phyloP scores from a whole-genome alignment of 768 basidiomycete genomes.

The Leucocoprinus leucothites region DNA sequence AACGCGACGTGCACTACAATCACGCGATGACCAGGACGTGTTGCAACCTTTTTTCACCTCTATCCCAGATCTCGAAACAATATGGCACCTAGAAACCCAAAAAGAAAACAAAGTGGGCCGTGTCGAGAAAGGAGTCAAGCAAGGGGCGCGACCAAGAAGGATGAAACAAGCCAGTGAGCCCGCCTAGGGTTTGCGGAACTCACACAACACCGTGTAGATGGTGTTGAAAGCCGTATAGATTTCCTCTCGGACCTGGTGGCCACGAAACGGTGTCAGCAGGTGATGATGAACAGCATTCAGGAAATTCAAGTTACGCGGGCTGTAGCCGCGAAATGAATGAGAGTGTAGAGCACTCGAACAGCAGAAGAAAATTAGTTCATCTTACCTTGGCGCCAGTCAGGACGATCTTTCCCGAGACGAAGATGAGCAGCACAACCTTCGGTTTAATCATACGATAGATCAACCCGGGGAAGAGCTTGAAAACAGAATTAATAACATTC shows the following conservation, averaged over 20 bases:
- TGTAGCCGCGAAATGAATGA: constrained; percentile 17
- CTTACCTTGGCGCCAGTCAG: constrained; percentile 97
- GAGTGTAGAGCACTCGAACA: constrained; percentile 15
- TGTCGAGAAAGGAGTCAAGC: constrained; percentile 15
- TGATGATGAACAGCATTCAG: constrained; percentile 26
- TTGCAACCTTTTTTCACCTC: constrained; percentile 20
- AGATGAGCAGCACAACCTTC: constrained; percentile 97
- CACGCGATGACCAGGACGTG: constrained; percentile 17
- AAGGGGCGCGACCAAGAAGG: constrained; percentile 17
- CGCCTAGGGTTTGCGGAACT: constrained; percentile 82
- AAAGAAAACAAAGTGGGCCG: constrained; percentile 13
- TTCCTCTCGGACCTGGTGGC: constrained; percentile 88
- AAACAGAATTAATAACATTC: constrained; percentile 9
- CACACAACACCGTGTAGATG: constrained; percentile 96
- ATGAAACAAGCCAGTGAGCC: constrained; percentile 2
- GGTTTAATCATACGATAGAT: constrained; percentile 99
- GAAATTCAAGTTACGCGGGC: constrained; percentile 12
- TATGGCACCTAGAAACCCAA: not conserved
- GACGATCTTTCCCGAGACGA: constrained; percentile 99
- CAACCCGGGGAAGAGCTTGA: constrained; percentile 93
- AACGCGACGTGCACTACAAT: constrained; percentile 47
- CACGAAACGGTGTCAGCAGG: constrained; percentile 43
- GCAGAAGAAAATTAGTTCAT: constrained; percentile 15
- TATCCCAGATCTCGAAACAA: constrained; percentile 19
- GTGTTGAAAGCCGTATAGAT: constrained; percentile 99